Evolutionary conservation across 345 rosid species (phyloP), one percentile per base, ranked within the genome.

Genomic region (Jatropha curcas): DNA sequence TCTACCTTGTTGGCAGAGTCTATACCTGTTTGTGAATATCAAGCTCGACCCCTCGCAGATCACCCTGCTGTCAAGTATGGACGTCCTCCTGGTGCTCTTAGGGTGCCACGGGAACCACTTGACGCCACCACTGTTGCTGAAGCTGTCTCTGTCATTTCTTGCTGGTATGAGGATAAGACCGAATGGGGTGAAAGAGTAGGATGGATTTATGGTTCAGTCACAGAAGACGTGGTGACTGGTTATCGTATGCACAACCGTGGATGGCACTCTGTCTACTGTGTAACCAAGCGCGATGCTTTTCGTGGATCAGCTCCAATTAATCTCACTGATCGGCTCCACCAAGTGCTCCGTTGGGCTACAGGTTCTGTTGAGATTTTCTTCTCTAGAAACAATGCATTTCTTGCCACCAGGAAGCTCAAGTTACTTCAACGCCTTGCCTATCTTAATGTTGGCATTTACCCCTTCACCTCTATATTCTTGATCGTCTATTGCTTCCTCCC

Each of bases 191-290:
- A 92, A 17, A 83, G 98, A 39, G 94, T 95, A 0, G 98, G 98
- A 20, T 92, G 99, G 99, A 92, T 95, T 74, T 95, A 95, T 39
- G 99, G 98, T 17, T 95, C 98, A 0, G 97, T 95, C 65, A 95
- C 99, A 4, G 99, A 95, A 73, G 99, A 95, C 37, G 99, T 95
- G 70, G 99, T 95, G 70, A 91, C 98, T 5, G 99, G 99, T 20
- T 92, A 91, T 74, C 87, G 98, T 31, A 92, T 95, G 98, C 99
- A 95, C 81, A 95, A 95, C 74, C 96, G 99, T 7, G 99, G 99
- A 19, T 95, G 99, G 99, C 96, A 86, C 41, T 92, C 98, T 0
- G 83, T 95, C 25, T 92, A 95, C 75, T 95, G 99, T 63, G 84
- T 95, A 67, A 91, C 98, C 24, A 91, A 91, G 48, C 87, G 94